These are phyloP conservation scores for Ustilago curta DNA, from an alignment of 1,284 basidiomycete genomes.

Conservation along the genomic window DNA sequence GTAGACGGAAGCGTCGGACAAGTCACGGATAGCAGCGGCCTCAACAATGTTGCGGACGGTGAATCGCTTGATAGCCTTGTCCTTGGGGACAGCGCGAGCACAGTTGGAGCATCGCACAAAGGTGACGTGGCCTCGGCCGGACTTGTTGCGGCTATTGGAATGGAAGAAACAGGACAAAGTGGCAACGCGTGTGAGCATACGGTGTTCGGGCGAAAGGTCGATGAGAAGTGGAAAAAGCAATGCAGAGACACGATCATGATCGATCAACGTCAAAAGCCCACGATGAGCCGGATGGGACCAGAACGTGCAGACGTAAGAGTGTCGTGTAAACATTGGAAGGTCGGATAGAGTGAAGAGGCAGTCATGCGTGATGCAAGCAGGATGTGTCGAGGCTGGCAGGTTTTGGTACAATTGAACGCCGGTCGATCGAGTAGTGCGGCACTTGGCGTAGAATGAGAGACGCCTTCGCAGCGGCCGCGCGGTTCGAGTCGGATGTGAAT, in stretches of 20 bases:
- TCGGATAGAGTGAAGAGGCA: not conserved
- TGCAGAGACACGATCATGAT: not conserved
- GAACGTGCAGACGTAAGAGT: not conserved
- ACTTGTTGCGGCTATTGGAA: constrained; percentile 72
- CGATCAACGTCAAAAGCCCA: not conserved
- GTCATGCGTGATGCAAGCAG: not conserved
- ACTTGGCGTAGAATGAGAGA: no score
- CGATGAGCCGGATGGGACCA: not conserved
- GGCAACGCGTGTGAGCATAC: constrained; percentile 17
- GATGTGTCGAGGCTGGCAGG: no score
- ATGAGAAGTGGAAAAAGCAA: not conserved
- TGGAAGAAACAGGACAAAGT: not conserved
- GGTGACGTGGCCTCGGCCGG: constrained; percentile 93
- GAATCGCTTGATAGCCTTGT: constrained; percentile 99
- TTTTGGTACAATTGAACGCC: not conserved
- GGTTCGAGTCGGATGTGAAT: no score
- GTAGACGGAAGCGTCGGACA: constrained; percentile 96
- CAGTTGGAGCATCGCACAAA: constrained; percentile 99
- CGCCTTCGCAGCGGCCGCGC: no score
- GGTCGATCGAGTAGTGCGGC: no score
- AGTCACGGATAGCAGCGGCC: constrained; percentile 95
- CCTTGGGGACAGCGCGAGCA: constrained; percentile 75
- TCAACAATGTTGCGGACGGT: constrained; percentile 99
- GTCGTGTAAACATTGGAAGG: not conserved
- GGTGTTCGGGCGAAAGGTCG: not conserved